Conservation (phyloP, 371 early-diverging fungal genomes). For the Rhizomucor miehei region DNA sequence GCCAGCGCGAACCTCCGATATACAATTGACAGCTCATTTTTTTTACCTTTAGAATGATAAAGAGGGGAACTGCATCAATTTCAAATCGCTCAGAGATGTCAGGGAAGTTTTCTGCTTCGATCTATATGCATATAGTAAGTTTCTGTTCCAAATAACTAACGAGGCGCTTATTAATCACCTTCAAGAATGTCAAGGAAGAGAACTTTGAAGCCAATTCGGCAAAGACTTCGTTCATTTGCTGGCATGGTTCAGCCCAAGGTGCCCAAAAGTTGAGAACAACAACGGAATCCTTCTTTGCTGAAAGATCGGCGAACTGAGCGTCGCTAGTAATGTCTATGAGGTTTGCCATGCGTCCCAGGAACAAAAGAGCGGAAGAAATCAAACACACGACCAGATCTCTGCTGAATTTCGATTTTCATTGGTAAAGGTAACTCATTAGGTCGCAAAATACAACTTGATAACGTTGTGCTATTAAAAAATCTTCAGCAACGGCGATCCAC, state of each 20-base stretch:
- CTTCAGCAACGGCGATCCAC: too few relatives aligned
- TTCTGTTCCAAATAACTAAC: not conserved
- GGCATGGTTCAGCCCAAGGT: constrained; percentile 85
- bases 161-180: constrained; percentile 44
- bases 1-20: too few relatives aligned
- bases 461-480: too few relatives aligned
- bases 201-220: constrained; percentile 78
- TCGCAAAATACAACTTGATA: too few relatives aligned
- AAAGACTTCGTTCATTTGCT: constrained; percentile 90
- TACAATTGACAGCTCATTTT: too few relatives aligned
- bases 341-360: constrained; percentile 31
- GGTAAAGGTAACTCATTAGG: too few relatives aligned
- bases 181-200: constrained; percentile 71
- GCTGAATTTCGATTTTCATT: too few relatives aligned
- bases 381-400: too few relatives aligned
- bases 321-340: constrained; percentile 44
- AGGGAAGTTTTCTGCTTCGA: constrained; percentile 90
- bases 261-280: constrained; percentile 87
- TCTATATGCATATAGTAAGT: constrained; percentile 27
- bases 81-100: constrained; percentile 86
- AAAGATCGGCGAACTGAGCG: constrained; percentile 29
- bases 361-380: too few relatives aligned
- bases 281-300: constrained; percentile 33
- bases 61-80: constrained; percentile 90
- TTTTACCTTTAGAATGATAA: constrained; percentile 79